Evolutionary conservation across 1,284 basidiomycete species (phyloP).

Genomic region (Hypsizygus ulmarius): DNA sequence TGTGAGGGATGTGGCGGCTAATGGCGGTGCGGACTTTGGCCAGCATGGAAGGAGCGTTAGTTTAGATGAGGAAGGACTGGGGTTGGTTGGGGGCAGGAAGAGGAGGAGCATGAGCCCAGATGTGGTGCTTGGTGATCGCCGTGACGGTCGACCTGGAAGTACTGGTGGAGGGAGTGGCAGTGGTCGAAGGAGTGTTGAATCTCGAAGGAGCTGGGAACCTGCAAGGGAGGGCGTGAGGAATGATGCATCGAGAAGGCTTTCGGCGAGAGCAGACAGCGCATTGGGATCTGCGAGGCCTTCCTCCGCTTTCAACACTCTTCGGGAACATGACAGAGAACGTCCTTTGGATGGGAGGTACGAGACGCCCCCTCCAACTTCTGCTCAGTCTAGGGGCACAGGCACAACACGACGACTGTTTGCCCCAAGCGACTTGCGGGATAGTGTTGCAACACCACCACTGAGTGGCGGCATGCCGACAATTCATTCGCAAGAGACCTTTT

Average conservation of each 20-base stretch:
- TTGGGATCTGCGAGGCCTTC: conserved; percentile 26
- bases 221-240: conserved; percentile 27
- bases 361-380: conserved; percentile 30
- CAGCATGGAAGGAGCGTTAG: conserved; percentile 48
- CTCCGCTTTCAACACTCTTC: conserved; percentile 23
- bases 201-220: conserved; percentile 59
- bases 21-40: conserved; percentile 22
- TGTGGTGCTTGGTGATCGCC: conserved; percentile 14
- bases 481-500: conserved; percentile 44
- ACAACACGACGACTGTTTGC: conserved; percentile 49
- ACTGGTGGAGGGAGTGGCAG: conserved; percentile 30
- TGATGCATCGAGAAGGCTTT: conserved; percentile 32
- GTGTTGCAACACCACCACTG: conserved; percentile 9
- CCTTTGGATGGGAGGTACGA: conserved; percentile 23
- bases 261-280: conserved; percentile 32
- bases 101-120: conserved; percentile 36
- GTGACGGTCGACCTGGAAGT: conserved; percentile 14
- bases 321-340: conserved; percentile 23
- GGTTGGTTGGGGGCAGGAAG: conserved; percentile 19
- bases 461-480: conserved; percentile 28
- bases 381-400: conserved; percentile 16
- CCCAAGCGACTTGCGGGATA: conserved; percentile 48
- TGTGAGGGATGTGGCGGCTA: conserved; percentile 51
- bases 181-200: conserved; percentile 53
- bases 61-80: conserved; percentile 43